A percentile compares a stretch with the other conserved stretches of the same genome.
phyloP scores from a whole-genome alignment of 352 stramenopile species.

The Phytopythium aichiense region DNA sequence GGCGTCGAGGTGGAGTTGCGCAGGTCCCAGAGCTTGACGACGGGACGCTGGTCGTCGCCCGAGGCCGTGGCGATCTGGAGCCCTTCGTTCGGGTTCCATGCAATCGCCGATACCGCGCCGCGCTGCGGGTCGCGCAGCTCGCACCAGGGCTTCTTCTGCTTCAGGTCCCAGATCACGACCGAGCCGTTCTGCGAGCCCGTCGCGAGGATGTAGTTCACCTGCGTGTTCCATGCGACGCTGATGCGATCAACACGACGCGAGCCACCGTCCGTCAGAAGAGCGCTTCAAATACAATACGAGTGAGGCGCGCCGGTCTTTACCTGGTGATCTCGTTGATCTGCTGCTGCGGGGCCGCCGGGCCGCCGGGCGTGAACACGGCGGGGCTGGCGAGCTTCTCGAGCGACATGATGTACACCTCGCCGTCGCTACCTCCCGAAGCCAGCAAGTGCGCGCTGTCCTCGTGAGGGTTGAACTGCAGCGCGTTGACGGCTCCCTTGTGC shows the following conservation, averaged over 20 bases:
- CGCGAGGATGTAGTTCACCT: conserved; percentile 97
- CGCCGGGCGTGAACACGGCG: conserved; percentile 88
- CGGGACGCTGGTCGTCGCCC: conserved; percentile 92
- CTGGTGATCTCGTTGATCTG: conserved; percentile 85
- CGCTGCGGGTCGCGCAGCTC: conserved; percentile 91
- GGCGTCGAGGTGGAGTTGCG: conserved; percentile 97
- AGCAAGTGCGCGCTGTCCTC: conserved; percentile 90
- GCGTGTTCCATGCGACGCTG: conserved; percentile 96
- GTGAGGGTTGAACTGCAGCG: conserved; percentile 95
- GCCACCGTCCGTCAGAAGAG: background rate
- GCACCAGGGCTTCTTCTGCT: conserved; percentile 98
- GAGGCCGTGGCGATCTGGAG: conserved; percentile 96
- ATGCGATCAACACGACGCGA: background rate
- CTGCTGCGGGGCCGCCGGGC: conserved; percentile 45
- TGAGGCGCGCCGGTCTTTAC: conserved; percentile 9
- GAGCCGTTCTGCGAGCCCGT: conserved; percentile 93
- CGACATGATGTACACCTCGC: conserved; percentile 95
- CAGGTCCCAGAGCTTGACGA: conserved; percentile 98
- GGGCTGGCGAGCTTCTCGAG: conserved; percentile 89
- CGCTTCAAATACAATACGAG: background rate
- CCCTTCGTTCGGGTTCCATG: conserved; percentile 98
- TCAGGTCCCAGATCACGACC: conserved; percentile 97
- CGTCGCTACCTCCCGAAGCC: conserved; percentile 91
- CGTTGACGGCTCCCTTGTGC: conserved; percentile 91
- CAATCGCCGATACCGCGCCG: conserved; percentile 89